Percentiles rank a stretch among this genome's conserved stretches.
These are phyloP conservation scores for Xylaria curta DNA, from an alignment of 495 filamentous ascomycete genomes.

Conservation along the genomic window DNA sequence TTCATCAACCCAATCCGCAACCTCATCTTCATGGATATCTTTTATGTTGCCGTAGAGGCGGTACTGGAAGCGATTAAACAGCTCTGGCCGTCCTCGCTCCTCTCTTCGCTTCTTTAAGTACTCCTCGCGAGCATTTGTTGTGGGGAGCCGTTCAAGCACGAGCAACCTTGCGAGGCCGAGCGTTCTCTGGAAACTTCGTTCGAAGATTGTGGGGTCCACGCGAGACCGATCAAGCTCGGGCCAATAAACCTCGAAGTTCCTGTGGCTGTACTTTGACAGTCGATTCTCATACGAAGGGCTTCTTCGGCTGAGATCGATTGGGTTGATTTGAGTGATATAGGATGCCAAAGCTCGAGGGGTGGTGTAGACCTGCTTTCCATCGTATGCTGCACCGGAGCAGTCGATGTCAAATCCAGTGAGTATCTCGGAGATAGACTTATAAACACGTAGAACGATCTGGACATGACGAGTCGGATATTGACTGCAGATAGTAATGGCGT, in stretches of 20 bases:
- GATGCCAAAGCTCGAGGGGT: slow-evolving; percentile 74
- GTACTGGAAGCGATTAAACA: slow-evolving; percentile 37
- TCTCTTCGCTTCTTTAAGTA: slow-evolving; percentile 69
- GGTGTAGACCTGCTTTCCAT: slow-evolving; percentile 76
- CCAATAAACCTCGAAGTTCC: slow-evolving; percentile 85
- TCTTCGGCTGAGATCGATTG: slow-evolving; percentile 76
- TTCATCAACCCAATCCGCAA: slow-evolving; percentile 78
- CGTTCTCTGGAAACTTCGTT: slow-evolving; percentile 74
- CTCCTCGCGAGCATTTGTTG: slow-evolving; percentile 63
- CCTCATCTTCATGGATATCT: slow-evolving; percentile 69
- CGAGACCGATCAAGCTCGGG: slow-evolving; percentile 70
- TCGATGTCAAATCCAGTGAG: slow-evolving; percentile 87
- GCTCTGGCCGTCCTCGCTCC: slow-evolving; percentile 69
- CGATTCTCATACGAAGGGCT: slow-evolving; percentile 87
- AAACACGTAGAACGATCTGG: slow-evolving; percentile 81
- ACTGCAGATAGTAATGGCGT: slow-evolving; percentile 79
- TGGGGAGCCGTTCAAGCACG: slow-evolving; percentile 79
- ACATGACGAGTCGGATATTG: slow-evolving; percentile 85
- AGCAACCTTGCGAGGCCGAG: slow-evolving; percentile 79
- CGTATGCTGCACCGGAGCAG: slow-evolving; percentile 78
- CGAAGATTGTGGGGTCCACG: slow-evolving; percentile 84
- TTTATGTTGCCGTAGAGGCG: slow-evolving; percentile 69
- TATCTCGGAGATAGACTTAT: slow-evolving; percentile 80
- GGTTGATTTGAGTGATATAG: slow-evolving; percentile 80
- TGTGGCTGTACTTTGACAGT: slow-evolving; percentile 84